Evolutionary conservation across 345 rosid genomes (phyloP).

Genomic region (Streptanthus diversifolius): DNA sequence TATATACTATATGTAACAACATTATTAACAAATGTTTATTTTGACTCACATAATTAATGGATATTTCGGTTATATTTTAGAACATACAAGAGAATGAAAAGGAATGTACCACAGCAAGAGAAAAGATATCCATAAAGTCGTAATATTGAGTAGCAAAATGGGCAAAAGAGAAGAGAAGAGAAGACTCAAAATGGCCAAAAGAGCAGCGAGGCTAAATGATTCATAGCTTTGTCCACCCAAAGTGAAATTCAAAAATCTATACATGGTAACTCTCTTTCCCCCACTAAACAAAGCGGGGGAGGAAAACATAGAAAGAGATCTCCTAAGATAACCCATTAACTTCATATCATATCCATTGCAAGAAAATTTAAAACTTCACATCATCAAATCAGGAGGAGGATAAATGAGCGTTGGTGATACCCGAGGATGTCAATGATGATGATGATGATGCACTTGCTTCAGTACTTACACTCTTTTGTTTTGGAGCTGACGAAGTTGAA

Average conservation of each 20-base stretch:
- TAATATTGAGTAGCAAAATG: not conserved
- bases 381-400: slow-evolving; percentile 34
- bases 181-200: not conserved
- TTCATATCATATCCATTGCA: slow-evolving; percentile 24
- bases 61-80: not conserved
- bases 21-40: not conserved
- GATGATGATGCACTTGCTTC: slow-evolving; percentile 49
- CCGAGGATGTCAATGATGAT: slow-evolving; percentile 42
- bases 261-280: slow-evolving; percentile 26
- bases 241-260: slow-evolving; percentile 4
- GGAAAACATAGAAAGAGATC: slow-evolving; percentile 4
- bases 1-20: not conserved
- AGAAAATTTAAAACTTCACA: not conserved
- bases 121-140: not conserved
- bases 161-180: not conserved
- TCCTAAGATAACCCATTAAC: slow-evolving; percentile 27
- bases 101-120: not conserved
- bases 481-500: slow-evolving; percentile 37
- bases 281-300: slow-evolving; percentile 7
- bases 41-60: not conserved
- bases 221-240: slow-evolving; percentile 12
- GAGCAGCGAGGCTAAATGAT: not conserved
- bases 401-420: slow-evolving; percentile 34
- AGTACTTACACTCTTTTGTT: slow-evolving; percentile 47
- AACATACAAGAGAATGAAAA: not conserved